phyloP scores from a whole-genome alignment of 2,329 filamentous ascomycete genomes.

The Aspergillus felis region DNA sequence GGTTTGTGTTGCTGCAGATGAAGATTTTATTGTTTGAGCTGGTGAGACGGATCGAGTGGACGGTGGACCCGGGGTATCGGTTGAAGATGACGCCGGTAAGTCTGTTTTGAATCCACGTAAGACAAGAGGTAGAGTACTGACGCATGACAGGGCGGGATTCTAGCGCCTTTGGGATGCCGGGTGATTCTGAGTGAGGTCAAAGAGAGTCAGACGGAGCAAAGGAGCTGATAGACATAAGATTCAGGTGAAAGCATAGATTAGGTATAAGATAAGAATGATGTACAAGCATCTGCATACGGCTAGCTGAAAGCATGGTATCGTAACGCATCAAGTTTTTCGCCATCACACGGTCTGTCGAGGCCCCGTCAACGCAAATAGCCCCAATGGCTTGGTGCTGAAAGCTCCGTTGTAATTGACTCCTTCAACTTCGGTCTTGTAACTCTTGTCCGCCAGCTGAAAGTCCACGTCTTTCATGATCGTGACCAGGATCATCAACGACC shows the following conservation, averaged over 20 bases:
- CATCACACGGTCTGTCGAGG: background rate
- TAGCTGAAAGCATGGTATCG: background rate
- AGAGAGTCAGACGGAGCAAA: background rate
- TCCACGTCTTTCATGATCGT: slow-evolving; percentile 68
- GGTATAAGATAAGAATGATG: background rate
- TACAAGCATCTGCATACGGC: background rate
- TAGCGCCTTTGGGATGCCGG: slow-evolving; percentile 19
- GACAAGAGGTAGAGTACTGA: slow-evolving; percentile 4
- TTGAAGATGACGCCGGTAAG: slow-evolving; percentile 25
- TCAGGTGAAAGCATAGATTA: background rate
- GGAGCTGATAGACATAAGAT: background rate
- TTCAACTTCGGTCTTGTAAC: slow-evolving; percentile 31
- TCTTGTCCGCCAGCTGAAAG: slow-evolving; percentile 58
- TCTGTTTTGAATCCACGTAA: background rate
- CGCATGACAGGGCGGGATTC: slow-evolving; percentile 18
- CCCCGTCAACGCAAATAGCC: slow-evolving; percentile 30
- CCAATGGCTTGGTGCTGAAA: slow-evolving; percentile 51
- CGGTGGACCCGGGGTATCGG: slow-evolving; percentile 18
- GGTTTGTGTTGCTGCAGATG: slow-evolving; percentile 27
- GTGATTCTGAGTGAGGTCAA: slow-evolving; percentile 3
- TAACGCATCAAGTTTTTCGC: background rate
- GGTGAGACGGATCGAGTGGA: slow-evolving; percentile 16
- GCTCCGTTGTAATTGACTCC: slow-evolving; percentile 42
- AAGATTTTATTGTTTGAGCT: slow-evolving; percentile 23
- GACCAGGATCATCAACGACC: slow-evolving; percentile 59